A percentile compares a stretch with the other conserved stretches of the same genome.
Conservation (phyloP, 2,329 filamentous ascomycete species). For the Stemphylium beticola region DNA sequence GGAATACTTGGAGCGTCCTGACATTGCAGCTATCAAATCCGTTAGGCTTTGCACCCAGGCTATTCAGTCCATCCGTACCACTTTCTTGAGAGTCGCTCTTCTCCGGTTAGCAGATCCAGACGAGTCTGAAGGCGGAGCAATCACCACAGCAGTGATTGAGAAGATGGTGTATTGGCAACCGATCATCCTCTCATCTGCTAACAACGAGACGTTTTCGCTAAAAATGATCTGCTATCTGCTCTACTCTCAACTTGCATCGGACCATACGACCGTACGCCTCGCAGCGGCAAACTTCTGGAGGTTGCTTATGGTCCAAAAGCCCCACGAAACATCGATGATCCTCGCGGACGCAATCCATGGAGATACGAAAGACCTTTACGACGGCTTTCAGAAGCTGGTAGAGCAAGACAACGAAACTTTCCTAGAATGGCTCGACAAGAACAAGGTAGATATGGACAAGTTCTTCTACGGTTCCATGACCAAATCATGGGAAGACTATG, state of each 20-base stretch:
- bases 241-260: constrained; percentile 84
- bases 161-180: constrained; percentile 96
- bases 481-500: constrained; percentile 87
- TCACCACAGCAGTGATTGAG: constrained; percentile 75
- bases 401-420: constrained; percentile 91
- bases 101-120: constrained; percentile 85
- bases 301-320: constrained; percentile 93
- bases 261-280: constrained; percentile 69
- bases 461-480: constrained; percentile 84
- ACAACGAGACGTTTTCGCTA: constrained; percentile 79
- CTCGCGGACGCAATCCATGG: constrained; percentile 73
- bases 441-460: constrained; percentile 77
- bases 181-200: constrained; percentile 79
- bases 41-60: constrained; percentile 91
- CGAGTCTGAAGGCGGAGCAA: constrained; percentile 65
- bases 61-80: constrained; percentile 74
- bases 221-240: constrained; percentile 90
- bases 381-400: constrained; percentile 81
- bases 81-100: constrained; percentile 79
- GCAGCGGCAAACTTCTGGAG: constrained; percentile 85
- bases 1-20: constrained; percentile 86
- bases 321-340: constrained; percentile 76
- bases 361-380: constrained; percentile 73
- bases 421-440: constrained; percentile 83
- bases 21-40: constrained; percentile 79